Base-by-base conservation (phyloP, 495 filamentous ascomycete genomes). In the Glarea lozoyensis region DNA sequence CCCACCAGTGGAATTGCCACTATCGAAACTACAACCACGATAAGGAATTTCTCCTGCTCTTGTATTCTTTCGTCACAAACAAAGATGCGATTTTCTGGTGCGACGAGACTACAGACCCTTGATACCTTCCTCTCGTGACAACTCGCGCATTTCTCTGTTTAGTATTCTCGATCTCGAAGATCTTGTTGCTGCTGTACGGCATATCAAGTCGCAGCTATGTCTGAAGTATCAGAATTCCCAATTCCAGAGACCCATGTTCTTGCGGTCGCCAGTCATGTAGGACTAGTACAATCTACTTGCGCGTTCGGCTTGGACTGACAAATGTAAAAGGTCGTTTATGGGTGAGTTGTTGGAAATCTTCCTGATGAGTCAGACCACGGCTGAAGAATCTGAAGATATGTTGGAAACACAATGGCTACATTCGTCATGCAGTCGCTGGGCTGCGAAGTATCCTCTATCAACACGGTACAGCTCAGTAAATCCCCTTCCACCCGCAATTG, bases 261-360 rank as follows among this genome's bases (percentile, higher is more conserved):
- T 57, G 89, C 92, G 31, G 78, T 97, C 50, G 92, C 92, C 58
- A 97, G 92, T 64, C 92, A 98, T 93, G 92, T 96, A 84, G 64
- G 86, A 56, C 43, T 37, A 45, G n/a, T 41, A 12, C 16, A 24
- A 25, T 16, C 39, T 42, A 33, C 41, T 9, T 30, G 5, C 48
- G 22, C 43, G 19, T 29, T 33, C 30, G 42, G 29, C 21, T 12
- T 37, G 46, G 22, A 51, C 54, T 57, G 33, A 57, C 47, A 31
- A 33, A n/a, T 15, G 57, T 38, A 53, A 19, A 61, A 88, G 84
- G 84, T 88, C 45, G 81, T 84, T 45, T 87, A 84, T 59, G 84
- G 84, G 81, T 84, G 69, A 72, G 79, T 66, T 42, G 17, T 50
- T 27, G 36, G n/a, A n/a, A n/a, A n/a, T 50, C 51, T 49, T 37